Evolutionary conservation across 768 basidiomycete genomes (phyloP).

Genomic region (Tricholoma bakamatsutake): DNA sequence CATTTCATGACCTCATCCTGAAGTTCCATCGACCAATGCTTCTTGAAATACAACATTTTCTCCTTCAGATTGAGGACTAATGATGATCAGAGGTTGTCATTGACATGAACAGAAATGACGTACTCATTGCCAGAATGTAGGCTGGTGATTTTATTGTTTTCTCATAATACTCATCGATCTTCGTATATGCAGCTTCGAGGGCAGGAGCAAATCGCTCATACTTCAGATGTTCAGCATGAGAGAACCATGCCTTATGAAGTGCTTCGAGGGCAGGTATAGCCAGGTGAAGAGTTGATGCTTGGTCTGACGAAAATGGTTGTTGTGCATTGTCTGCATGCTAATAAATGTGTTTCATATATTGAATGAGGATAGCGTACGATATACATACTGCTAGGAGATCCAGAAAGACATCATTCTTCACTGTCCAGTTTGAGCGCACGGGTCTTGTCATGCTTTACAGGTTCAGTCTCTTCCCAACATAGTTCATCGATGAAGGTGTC

Average conservation of each 20-base stretch:
- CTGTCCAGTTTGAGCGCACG: conserved; percentile 4
- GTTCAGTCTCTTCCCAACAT: conserved; percentile 12
- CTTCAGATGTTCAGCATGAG: conserved; percentile 3
- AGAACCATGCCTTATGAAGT: no score
- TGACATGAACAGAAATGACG: no score
- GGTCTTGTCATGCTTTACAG: conserved; percentile 19
- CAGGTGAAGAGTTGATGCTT: no score
- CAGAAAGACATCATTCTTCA: no score
- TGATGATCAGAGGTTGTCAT: background rate
- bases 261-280: no score
- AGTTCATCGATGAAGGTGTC: conserved; percentile 21
- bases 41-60: conserved; percentile 20
- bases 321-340: conserved; percentile 5
- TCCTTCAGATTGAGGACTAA: conserved; percentile 21
- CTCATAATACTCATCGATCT: no score
- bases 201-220: conserved; percentile 13
- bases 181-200: no score
- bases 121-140: no score
- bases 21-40: conserved; percentile 19
- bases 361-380: conserved; percentile 2
- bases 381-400: conserved; percentile 7
- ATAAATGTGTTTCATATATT: background rate
- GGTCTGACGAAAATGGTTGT: background rate
- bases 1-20: conserved; percentile 9
- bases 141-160: no score